Percentiles rank a stretch among this genome's conserved stretches.
Conservation (phyloP, 2,329 filamentous ascomycete species). For the Aureobasidium sp. region DNA sequence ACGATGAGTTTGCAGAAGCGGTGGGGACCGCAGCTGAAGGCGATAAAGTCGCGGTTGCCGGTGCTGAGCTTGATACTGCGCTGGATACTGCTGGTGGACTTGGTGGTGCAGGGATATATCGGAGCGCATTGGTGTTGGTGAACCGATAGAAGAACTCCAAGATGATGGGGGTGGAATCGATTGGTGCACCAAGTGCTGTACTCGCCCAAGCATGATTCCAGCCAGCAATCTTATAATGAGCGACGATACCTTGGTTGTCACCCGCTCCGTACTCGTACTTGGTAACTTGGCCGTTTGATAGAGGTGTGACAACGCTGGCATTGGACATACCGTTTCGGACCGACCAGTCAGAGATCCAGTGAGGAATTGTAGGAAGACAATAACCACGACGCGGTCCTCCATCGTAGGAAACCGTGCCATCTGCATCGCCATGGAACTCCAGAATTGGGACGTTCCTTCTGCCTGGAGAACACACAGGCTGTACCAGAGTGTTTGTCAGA, state of each 20-base stretch:
- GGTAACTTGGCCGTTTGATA: conserved; percentile 21
- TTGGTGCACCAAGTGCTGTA: conserved; percentile 15
- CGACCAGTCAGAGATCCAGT: conserved; percentile 28
- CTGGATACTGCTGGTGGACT: background rate
- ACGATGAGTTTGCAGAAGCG: background rate
- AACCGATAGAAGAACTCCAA: conserved; percentile 23
- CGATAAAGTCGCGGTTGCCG: background rate
- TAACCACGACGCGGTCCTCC: conserved; percentile 21
- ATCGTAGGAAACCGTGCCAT: conserved; percentile 31
- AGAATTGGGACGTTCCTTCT: conserved; percentile 30
- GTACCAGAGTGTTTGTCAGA: conserved; percentile 19
- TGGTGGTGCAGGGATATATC: background rate
- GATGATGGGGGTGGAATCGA: conserved; percentile 21
- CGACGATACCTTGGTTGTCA: conserved; percentile 27
- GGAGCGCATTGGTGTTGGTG: background rate
- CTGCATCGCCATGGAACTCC: conserved; percentile 36
- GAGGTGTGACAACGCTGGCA: conserved; percentile 22
- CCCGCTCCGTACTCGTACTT: conserved; percentile 23
- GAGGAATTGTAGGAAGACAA: conserved; percentile 4
- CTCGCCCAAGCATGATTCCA: conserved; percentile 35
- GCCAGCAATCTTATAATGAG: conserved; percentile 33
- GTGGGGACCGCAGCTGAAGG: background rate
- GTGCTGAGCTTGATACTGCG: background rate
- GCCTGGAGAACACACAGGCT: conserved; percentile 18
- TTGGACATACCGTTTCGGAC: conserved; percentile 25